Percentiles rank a stretch among this genome's conserved stretches.
Conservation (phyloP, 768 basidiomycete genomes). For the Sporobolomyces pararoseus region DNA sequence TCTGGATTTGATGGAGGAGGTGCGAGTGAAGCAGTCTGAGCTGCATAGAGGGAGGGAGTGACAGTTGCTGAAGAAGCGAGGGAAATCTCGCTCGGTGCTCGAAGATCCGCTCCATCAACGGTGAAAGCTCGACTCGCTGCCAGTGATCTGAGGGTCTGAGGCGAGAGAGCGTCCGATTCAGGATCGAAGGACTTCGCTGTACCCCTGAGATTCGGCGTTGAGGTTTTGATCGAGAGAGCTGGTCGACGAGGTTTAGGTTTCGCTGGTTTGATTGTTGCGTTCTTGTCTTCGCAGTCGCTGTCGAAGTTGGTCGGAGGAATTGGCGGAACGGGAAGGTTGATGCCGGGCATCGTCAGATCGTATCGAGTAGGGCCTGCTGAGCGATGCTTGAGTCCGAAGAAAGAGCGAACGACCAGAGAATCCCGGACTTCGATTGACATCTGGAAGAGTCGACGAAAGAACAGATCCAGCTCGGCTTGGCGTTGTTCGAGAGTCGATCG, state of each 20-base stretch:
- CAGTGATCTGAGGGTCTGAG: background rate
- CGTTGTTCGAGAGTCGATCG: constrained; percentile 27
- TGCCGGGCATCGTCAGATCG: too few relatives aligned
- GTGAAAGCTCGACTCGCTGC: constrained; percentile 7
- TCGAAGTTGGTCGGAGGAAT: background rate
- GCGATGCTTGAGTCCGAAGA: constrained; percentile 22
- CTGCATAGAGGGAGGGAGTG: constrained; percentile 5
- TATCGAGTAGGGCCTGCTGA: too few relatives aligned
- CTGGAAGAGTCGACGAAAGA: constrained; percentile 30
- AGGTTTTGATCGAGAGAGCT: constrained; percentile 24
- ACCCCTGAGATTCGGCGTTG: constrained; percentile 25
- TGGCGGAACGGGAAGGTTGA: background rate
- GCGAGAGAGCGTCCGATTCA: background rate
- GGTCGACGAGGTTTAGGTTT: constrained; percentile 13
- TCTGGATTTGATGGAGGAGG: background rate
- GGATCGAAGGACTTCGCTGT: background rate
- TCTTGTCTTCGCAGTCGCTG: background rate
- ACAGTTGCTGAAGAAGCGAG: constrained; percentile 10
- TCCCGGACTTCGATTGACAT: constrained; percentile 29
- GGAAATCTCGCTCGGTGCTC: constrained; percentile 2
- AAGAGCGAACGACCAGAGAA: constrained; percentile 29
- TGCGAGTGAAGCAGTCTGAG: background rate
- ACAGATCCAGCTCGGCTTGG: constrained; percentile 36
- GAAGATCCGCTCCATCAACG: background rate
- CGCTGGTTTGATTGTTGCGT: constrained; percentile 20